Evolutionary conservation across 768 basidiomycete species (phyloP).

Genomic region (Lentinula boryana): DNA sequence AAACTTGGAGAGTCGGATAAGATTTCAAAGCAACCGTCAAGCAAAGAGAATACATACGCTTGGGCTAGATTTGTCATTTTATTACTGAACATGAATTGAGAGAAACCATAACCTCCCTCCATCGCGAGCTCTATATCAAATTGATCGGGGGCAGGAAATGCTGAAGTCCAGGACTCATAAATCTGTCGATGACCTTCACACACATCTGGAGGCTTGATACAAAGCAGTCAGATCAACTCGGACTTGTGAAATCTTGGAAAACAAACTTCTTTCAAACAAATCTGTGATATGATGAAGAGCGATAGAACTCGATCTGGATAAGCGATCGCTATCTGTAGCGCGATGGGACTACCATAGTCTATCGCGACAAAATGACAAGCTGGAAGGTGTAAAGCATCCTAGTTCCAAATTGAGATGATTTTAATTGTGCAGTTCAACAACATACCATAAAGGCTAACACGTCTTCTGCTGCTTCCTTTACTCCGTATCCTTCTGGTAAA

Average conservation of each 20-base stretch:
- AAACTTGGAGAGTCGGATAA: background rate
- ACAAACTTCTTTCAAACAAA: background rate
- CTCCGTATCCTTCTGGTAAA: background rate
- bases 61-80: background rate
- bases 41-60: background rate
- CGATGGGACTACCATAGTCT: background rate
- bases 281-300: background rate
- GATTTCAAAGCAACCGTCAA: background rate
- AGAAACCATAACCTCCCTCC: background rate
- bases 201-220: constrained; percentile 1
- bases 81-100: constrained; percentile 5
- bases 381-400: constrained; percentile 3
- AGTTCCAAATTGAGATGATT: background rate
- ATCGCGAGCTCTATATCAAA: background rate
- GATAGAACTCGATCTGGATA: background rate
- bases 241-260: background rate
- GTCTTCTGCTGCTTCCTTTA: constrained; percentile 1
- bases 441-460: background rate
- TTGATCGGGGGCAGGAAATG: background rate
- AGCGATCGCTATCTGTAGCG: background rate
- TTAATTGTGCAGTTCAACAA: background rate
- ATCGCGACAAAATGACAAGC: constrained; percentile 1
- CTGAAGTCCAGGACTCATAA: background rate
- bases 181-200: constrained; percentile 4
- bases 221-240: background rate